Evolutionary conservation across 2,329 filamentous ascomycete species (phyloP), one percentile per base, ranked within the genome.

Genomic region (Blastomyces percursus): DNA sequence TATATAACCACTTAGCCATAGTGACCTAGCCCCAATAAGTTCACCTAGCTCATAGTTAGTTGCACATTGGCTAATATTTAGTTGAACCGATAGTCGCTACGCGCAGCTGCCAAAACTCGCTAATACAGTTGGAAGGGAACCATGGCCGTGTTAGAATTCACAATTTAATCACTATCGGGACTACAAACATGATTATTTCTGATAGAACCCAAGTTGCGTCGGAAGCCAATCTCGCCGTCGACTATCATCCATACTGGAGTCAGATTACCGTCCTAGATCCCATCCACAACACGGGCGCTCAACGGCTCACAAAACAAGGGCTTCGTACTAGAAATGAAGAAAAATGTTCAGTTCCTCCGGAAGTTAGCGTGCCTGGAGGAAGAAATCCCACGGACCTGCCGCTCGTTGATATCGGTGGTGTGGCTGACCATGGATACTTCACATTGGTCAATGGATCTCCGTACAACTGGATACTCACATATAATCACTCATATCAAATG

Each of bases 381-480:
- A 51, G 21, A 21, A 24, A 60, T 38, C 58, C 58, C 7, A 30
- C 44, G 16, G 46, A 60, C 19, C 11, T 60, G 9, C 11, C 35
- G 3, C 3, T 52, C 19, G 4, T 52, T 21, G 48, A 40, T 32
- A 35, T 35, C 16, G 50, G 44, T 6, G 48, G 44, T 40, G 11
- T 52, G 1, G 12, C 44, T 5, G 30, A 59, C 30, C 46, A 32
- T 38, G 74, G 75, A 62, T 71, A 67, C 38, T 66, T 77, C 54
- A 73, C 74, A 14, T 61, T 77, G 30, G 67, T 77, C 57, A 77
- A 78, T 67, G 75, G 74, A 24, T 75, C 73, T n/a, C 73, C 75
- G 2, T 73, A 74, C 50, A 70, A 73, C 58, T 77, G 72, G 73
- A 69, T 64, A 14, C 61, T 73, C 58, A 69, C 61, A 40, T 63